phyloP scores from a whole-genome alignment of 305 asterid genomes.

The Fraxinus floribunda region DNA sequence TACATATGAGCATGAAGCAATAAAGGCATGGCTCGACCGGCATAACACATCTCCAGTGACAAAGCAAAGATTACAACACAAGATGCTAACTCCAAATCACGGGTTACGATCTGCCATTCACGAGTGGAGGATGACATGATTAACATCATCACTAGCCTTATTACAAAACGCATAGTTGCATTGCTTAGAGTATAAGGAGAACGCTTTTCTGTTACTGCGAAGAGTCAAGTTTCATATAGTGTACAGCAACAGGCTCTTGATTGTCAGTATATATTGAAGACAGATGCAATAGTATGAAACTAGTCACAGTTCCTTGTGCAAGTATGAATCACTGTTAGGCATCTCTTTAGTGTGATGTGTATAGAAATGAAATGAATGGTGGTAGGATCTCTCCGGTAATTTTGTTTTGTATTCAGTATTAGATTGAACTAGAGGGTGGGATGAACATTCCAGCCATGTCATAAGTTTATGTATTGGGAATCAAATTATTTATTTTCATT shows the following conservation, averaged over 20 bases:
- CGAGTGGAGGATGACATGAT: conserved; percentile 50
- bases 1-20: conserved; percentile 79
- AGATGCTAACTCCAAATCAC: conserved; percentile 66
- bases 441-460: background rate
- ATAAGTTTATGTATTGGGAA: background rate
- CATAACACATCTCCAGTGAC: conserved; percentile 70
- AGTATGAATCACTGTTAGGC: background rate
- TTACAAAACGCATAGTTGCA: background rate
- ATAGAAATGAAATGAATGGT: background rate
- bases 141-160: conserved; percentile 16
- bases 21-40: conserved; percentile 63
- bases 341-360: background rate
- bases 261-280: background rate
- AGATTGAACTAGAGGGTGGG: background rate
- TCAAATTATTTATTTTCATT: background rate
- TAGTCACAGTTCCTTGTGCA: background rate
- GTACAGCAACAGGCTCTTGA: background rate
- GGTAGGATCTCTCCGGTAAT: background rate
- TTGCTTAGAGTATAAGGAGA: background rate
- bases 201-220: background rate
- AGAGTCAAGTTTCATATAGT: background rate
- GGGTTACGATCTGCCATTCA: conserved; percentile 64
- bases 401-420: background rate
- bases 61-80: conserved; percentile 46
- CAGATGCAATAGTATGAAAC: background rate